Evolutionary conservation across 768 basidiomycete genomes (phyloP), one percentile per base, ranked within the genome.

Genomic region (Hygrophoropsis aurantiaca): DNA sequence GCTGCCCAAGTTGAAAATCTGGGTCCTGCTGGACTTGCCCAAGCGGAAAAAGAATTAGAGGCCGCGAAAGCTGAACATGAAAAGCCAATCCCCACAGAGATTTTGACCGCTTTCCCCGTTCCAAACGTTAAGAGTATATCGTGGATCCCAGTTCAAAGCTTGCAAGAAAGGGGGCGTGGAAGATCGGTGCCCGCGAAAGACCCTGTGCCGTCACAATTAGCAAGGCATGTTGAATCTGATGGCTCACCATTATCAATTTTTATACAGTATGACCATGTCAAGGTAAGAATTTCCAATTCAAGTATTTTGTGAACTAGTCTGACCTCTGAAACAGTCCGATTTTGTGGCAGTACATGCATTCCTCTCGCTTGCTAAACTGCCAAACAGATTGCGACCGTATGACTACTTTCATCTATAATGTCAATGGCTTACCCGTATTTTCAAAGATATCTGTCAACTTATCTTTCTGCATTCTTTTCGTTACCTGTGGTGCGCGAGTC

Each of bases 181-280:
- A 70, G 80, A 39, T 60, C 62, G 20, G 53, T 56, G 18, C 26
- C 62, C 39, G 56, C 65, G 38, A 50, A 52, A 10, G 45, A 62
- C 11, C 51, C 60, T 4, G 67, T 69, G 36, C 66, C 69, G 27
- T 67, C 69, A 6, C 71, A 73, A 6, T 72, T 97, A 18, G 72
- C 77, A 46, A 72, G 73, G 48, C 80, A 88, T 58, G 72, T 99
- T 20, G 73, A 80, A 43, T 62, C 69, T 3, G 93, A 97, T 54
- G 86, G 85, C 3, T 61, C 74, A 2, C 62, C 77, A 3, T 62
- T 94, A 26, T 83, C 95, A 5, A 94, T 93, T 70, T 94, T 94
- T 62, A 81, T 95, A 9, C 87, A 97, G 59, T 99, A 91, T 59
- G 89, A 97, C 57, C 90, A 94, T 64, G 92, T 95, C 40, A 80